A percentile compares a stretch with the other conserved stretches of the same genome.
phyloP scores from a whole-genome alignment of 352 stramenopile species.

The Pythium coloratum region DNA sequence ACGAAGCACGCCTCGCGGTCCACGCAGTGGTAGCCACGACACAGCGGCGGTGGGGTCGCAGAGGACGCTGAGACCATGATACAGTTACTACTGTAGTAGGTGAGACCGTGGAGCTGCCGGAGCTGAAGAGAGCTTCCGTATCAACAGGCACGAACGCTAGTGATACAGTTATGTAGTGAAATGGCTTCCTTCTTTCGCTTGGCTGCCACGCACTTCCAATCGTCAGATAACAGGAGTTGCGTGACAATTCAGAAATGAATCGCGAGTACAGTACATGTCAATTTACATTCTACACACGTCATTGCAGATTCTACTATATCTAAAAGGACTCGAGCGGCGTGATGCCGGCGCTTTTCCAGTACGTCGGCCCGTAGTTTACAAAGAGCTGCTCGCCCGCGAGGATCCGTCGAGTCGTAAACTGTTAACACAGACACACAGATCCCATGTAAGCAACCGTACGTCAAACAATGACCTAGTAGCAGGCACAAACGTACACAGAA shows the following conservation, averaged over 20 bases:
- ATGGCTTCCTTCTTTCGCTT: not conserved
- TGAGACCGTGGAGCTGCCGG: not conserved
- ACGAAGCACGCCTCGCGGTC: slow-evolving; percentile 64
- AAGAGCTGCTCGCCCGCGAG: slow-evolving; percentile 60
- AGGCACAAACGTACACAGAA: slow-evolving; percentile 54
- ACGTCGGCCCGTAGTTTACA: slow-evolving; percentile 69
- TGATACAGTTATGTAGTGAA: not conserved
- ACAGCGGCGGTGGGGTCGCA: slow-evolving; percentile 16
- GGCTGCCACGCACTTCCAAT: slow-evolving; percentile 26
- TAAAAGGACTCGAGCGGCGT: slow-evolving; percentile 33
- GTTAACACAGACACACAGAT: not conserved
- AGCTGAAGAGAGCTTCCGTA: too few species aligned
- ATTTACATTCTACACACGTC: not conserved
- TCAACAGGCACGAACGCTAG: not conserved
- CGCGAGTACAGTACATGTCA: slow-evolving; percentile 5
- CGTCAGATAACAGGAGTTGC: slow-evolving; percentile 14
- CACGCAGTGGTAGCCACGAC: slow-evolving; percentile 51
- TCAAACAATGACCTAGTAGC: not conserved
- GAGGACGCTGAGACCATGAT: not conserved
- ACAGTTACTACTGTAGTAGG: too few species aligned
- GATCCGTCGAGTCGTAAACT: slow-evolving; percentile 58
- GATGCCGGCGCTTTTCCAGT: slow-evolving; percentile 66
- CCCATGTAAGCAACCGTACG: not conserved
- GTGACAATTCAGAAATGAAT: slow-evolving; percentile 29
- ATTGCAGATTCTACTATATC: too few species aligned